These are phyloP conservation scores for Luffa aegyptiaca DNA, from an alignment of 306 rosid genomes.

Conservation along the genomic window DNA sequence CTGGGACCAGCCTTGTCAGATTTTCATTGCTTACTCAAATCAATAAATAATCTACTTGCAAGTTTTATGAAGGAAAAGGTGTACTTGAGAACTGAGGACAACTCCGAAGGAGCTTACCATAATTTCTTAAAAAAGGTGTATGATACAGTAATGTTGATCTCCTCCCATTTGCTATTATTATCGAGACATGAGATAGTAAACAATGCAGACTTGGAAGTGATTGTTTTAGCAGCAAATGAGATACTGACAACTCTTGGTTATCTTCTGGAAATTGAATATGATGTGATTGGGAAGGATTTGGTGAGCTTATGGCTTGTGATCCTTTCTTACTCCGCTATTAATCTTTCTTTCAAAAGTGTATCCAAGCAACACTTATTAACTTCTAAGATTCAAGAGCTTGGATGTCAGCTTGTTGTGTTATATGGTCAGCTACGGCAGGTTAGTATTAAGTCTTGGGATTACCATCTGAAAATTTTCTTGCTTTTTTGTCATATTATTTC, in stretches of 20 bases:
- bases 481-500: background rate
- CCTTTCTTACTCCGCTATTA: conserved; percentile 49
- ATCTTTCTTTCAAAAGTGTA: conserved; percentile 22
- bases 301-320: conserved; percentile 54
- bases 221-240: conserved; percentile 39
- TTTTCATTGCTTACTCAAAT: conserved; percentile 41
- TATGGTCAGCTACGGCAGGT: conserved; percentile 94
- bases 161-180: conserved; percentile 28
- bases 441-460: conserved; percentile 16
- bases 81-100: conserved; percentile 75
- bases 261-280: conserved; percentile 77
- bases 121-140: conserved; percentile 66
- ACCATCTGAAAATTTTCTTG: conserved; percentile 6
- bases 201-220: conserved; percentile 17
- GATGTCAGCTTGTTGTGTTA: conserved; percentile 56
- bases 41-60: conserved; percentile 54
- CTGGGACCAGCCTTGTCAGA: conserved; percentile 27
- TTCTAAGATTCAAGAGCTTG: conserved; percentile 37
- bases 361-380: conserved; percentile 28
- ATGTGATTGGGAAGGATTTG: conserved; percentile 61
- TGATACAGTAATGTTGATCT: conserved; percentile 31
- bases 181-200: conserved; percentile 26
- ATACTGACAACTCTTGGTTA: conserved; percentile 44
- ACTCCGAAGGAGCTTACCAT: conserved; percentile 52
- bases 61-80: conserved; percentile 65